phyloP scores from a whole-genome alignment of 2,329 filamentous ascomycete genomes.

The Aurifilum marmelostoma region DNA sequence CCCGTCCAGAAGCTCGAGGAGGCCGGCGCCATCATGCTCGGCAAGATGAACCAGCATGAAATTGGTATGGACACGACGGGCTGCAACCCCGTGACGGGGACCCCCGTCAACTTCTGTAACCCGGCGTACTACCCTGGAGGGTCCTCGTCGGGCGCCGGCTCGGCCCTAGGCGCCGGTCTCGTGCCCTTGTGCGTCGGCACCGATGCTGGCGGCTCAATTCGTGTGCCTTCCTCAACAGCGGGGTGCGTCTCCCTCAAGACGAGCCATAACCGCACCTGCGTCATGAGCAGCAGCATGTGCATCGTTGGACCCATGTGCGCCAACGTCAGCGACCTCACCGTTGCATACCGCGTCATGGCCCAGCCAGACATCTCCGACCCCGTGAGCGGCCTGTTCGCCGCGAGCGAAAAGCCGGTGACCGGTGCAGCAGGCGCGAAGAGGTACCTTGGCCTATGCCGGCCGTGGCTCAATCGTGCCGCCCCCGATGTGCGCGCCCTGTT shows the following conservation, averaged over 20 bases:
- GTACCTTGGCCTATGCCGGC: slow-evolving; percentile 69
- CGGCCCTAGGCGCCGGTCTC: slow-evolving; percentile 69
- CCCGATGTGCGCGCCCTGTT: slow-evolving; percentile 65
- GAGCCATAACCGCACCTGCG: slow-evolving; percentile 70
- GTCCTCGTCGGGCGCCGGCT: slow-evolving; percentile 77
- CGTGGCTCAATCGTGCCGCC: slow-evolving; percentile 73
- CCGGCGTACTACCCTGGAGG: slow-evolving; percentile 77
- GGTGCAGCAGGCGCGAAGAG: slow-evolving; percentile 53
- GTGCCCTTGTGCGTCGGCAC: slow-evolving; percentile 76
- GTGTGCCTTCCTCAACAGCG: slow-evolving; percentile 75
- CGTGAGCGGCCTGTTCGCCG: slow-evolving; percentile 64
- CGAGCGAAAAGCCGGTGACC: slow-evolving; percentile 52
- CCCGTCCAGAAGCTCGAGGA: slow-evolving; percentile 72
- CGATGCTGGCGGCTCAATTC: slow-evolving; percentile 76
- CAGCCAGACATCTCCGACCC: slow-evolving; percentile 68
- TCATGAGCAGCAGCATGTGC: slow-evolving; percentile 56
- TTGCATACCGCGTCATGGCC: slow-evolving; percentile 82
- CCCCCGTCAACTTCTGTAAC: slow-evolving; percentile 79
- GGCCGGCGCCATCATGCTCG: slow-evolving; percentile 74
- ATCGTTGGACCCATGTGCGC: slow-evolving; percentile 77
- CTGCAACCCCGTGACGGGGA: slow-evolving; percentile 76
- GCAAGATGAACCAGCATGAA: slow-evolving; percentile 81
- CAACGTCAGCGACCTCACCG: slow-evolving; percentile 75
- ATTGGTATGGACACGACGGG: slow-evolving; percentile 80
- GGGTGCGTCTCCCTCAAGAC: slow-evolving; percentile 83